Percentiles rank a stretch among this genome's conserved stretches.
These are phyloP conservation scores for Colletotrichum sp. DNA, from an alignment of 2,329 filamentous ascomycete genomes.

Conservation along the genomic window DNA sequence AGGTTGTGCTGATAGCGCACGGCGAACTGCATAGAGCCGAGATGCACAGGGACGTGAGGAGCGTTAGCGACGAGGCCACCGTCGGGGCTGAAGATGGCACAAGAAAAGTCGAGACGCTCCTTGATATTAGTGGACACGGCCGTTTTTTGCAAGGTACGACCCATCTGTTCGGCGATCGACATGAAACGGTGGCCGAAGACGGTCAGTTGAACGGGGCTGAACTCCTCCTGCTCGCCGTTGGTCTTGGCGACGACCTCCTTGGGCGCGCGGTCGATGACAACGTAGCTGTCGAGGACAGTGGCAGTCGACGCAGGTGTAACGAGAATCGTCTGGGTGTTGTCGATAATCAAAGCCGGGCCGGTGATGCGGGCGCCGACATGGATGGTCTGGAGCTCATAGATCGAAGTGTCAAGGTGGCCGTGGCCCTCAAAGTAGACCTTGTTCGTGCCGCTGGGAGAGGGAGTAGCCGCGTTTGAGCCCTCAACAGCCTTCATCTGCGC, in stretches of 20 bases:
- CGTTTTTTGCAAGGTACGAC: slow-evolving; percentile 76
- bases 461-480: slow-evolving; percentile 54
- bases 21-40: slow-evolving; percentile 81
- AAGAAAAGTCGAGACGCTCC: slow-evolving; percentile 80
- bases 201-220: slow-evolving; percentile 75
- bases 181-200: slow-evolving; percentile 83
- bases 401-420: slow-evolving; percentile 7
- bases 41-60: slow-evolving; percentile 76
- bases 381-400: slow-evolving; percentile 13
- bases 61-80: slow-evolving; percentile 77
- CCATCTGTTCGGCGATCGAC: slow-evolving; percentile 85
- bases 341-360: slow-evolving; percentile 75
- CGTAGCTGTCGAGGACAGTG: slow-evolving; percentile 37
- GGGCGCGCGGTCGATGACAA: slow-evolving; percentile 36
- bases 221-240: slow-evolving; percentile 62
- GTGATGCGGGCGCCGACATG: slow-evolving; percentile 29
- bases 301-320: slow-evolving; percentile 53
- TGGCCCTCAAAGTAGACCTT: slow-evolving; percentile 16
- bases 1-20: slow-evolving; percentile 72
- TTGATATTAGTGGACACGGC: slow-evolving; percentile 80
- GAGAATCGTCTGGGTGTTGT: slow-evolving; percentile 77
- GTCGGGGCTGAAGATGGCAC: slow-evolving; percentile 75
- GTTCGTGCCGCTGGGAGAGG: slow-evolving; percentile 68
- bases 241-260: slow-evolving; percentile 52
- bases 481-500: slow-evolving; percentile 16